Percentiles rank a stretch among this genome's conserved stretches.
Conservation (phyloP, 768 basidiomycete genomes). For the Ephemerocybe angulata region DNA sequence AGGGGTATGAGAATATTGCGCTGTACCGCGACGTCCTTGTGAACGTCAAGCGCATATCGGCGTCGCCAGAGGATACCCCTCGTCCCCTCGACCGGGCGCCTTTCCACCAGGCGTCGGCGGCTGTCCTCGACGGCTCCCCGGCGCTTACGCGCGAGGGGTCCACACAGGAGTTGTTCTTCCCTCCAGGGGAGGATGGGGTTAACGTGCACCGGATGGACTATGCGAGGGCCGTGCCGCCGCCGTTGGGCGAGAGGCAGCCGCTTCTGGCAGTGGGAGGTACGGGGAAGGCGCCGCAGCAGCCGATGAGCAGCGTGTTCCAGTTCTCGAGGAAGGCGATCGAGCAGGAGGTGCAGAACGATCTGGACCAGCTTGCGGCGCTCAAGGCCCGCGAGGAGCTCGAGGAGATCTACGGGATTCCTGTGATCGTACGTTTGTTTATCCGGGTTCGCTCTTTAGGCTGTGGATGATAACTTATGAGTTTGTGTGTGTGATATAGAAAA, state of each 20-base stretch:
- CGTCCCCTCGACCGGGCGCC: not conserved
- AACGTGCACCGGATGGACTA: no score
- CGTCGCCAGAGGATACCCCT: not conserved
- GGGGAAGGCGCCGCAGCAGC: no score
- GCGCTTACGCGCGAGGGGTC: no score
- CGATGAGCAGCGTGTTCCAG: not conserved
- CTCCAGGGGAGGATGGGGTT: no score
- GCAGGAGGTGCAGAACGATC: conserved; percentile 58
- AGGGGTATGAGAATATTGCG: conserved; percentile 66
- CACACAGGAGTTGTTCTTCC: no score
- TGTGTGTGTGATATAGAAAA: conserved; percentile 45
- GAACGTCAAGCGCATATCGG: conserved; percentile 27
- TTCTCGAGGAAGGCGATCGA: conserved; percentile 13
- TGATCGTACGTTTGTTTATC: conserved; percentile 54
- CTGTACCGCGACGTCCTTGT: conserved; percentile 71
- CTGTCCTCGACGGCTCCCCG: no score
- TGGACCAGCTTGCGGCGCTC: conserved; percentile 60
- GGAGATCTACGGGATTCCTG: conserved; percentile 73
- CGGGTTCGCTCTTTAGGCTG: not conserved
- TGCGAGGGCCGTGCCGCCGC: no score
- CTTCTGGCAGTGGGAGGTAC: conserved; percentile 26
- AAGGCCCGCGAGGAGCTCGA: conserved; percentile 74
- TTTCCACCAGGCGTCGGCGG: not conserved
- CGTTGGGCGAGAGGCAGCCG: conserved; percentile 38
- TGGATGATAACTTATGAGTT: no score